Evolutionary conservation across 2,329 filamentous ascomycete genomes (phyloP).

Genomic region (Biscogniauxia marginata): DNA sequence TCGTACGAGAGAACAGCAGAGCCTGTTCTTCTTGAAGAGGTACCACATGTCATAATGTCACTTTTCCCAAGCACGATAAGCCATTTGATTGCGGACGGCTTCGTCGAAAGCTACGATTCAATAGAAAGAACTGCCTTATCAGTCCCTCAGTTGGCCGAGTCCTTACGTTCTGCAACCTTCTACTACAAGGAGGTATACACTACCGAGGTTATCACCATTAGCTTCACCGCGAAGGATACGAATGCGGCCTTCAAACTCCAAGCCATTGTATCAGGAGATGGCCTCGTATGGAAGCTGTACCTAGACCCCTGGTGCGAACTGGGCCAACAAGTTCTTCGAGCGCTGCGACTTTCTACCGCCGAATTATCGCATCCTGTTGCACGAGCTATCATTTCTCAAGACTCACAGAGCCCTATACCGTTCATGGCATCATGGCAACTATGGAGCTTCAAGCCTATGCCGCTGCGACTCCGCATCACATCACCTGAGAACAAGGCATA

Average conservation of each 20-base stretch:
- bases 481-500: background rate
- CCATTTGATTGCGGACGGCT: conserved; percentile 5
- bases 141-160: conserved; percentile 2
- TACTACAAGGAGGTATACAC: conserved; percentile 18
- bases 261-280: conserved; percentile 12
- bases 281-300: conserved; percentile 22
- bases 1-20: conserved; percentile 6
- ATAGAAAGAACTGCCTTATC: background rate
- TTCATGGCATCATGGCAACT: conserved; percentile 8
- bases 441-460: conserved; percentile 11
- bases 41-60: conserved; percentile 20
- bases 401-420: conserved; percentile 4
- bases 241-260: conserved; percentile 19
- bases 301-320: conserved; percentile 13
- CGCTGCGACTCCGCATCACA: background rate
- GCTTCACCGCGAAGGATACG: conserved; percentile 9
- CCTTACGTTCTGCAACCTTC: conserved; percentile 7
- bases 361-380: conserved; percentile 17
- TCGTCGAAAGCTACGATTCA: conserved; percentile 1
- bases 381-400: conserved; percentile 4
- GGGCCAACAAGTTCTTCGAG: background rate
- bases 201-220: conserved; percentile 21
- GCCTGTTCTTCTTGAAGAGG: conserved; percentile 19
- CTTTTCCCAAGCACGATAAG: conserved; percentile 21
- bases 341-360: background rate